Conservation (phyloP, 176 grass and related monocot species). For the Lolium perenne region DNA sequence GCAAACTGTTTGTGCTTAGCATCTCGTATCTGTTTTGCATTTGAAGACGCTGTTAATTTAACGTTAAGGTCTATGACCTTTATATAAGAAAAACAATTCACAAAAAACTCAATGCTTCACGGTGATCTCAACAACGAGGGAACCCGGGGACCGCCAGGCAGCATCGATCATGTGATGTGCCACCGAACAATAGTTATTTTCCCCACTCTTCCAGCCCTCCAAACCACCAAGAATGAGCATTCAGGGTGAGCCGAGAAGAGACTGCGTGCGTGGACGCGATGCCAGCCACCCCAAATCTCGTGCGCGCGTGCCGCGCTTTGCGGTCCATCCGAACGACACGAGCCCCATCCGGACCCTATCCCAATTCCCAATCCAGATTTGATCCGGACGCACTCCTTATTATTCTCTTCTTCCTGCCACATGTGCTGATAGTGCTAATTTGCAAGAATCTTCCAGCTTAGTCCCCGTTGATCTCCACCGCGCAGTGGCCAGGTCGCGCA, state of each 20-base stretch:
- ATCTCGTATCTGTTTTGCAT: too few species aligned
- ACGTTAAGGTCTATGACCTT: too few species aligned
- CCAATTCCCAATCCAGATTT: conserved; percentile 32
- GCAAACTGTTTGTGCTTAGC: too few species aligned
- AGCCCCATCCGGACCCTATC: conserved; percentile 40
- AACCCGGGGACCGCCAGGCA: background rate
- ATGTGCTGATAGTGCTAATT: background rate
- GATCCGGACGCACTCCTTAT: background rate
- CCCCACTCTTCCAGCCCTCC: background rate
- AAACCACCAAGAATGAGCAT: background rate
- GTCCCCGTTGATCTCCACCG: background rate
- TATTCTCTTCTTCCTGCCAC: background rate
- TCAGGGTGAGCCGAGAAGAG: background rate
- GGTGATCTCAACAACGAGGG: background rate
- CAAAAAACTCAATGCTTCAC: background rate
- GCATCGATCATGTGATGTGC: conserved; percentile 27
- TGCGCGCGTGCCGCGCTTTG: background rate
- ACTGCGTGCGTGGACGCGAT: background rate
- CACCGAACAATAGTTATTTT: background rate
- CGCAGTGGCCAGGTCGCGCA: background rate
- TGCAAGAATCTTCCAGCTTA: conserved; percentile 17
- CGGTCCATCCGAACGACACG: background rate
- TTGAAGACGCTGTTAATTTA: too few species aligned
- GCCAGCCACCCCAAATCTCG: background rate
- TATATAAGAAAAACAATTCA: background rate